Conservation (phyloP, 176 grass and related monocot species). For the Cenchrus americanus region DNA sequence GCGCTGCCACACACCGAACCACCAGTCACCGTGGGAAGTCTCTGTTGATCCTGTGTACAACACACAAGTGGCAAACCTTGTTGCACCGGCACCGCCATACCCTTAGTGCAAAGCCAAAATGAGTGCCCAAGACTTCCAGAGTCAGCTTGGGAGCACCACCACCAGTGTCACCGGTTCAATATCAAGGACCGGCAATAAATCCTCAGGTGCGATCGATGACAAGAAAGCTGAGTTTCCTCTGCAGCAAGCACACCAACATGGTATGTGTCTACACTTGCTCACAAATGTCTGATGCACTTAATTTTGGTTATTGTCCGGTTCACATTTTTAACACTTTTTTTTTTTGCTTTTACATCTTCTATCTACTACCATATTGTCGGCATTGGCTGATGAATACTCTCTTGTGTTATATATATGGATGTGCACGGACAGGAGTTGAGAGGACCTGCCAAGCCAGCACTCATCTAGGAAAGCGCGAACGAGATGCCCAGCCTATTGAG, state of each 20-base stretch:
- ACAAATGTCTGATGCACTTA: neutral
- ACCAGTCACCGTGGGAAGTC: too few relatives aligned
- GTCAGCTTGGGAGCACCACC: neutral
- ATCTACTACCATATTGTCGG: neutral
- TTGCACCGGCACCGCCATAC: neutral
- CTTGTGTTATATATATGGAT: neutral
- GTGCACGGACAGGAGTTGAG: neutral
- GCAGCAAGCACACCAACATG: neutral
- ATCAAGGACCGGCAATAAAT: neutral
- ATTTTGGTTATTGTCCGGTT: neutral
- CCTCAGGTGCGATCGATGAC: neutral
- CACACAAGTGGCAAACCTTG: neutral
- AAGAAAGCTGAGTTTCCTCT: neutral
- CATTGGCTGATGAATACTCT: neutral
- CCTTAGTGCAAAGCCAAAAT: neutral
- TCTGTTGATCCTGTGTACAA: neutral
- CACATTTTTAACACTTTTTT: neutral
- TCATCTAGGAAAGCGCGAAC: conserved; percentile 1
- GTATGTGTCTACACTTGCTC: neutral
- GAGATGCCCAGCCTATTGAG: neutral
- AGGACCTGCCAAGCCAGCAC: neutral
- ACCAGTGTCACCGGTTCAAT: neutral
- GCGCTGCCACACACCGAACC: neutral
- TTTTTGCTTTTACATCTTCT: neutral
- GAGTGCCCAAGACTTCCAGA: neutral